Conservation (phyloP, 164 flowering plant genomes). For the Annona cherimola region DNA sequence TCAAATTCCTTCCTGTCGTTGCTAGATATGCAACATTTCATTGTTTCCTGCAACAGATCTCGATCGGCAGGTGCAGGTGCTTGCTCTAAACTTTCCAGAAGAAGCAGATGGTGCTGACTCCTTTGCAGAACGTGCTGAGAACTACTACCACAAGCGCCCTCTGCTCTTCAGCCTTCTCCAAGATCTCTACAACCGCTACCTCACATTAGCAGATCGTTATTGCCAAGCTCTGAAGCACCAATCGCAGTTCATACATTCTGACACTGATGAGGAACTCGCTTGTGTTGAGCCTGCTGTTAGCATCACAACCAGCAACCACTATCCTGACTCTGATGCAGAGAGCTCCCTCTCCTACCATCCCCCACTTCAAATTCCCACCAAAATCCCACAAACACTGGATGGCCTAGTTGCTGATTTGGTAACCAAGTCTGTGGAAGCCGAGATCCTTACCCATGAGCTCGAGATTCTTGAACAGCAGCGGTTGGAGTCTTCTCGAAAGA, state of each 20-base stretch:
- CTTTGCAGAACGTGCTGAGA: constrained; percentile 69
- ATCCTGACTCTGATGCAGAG: constrained; percentile 46
- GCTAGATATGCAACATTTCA: neutral
- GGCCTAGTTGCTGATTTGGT: constrained; percentile 42
- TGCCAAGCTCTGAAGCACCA: constrained; percentile 32
- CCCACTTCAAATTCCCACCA: constrained; percentile 5
- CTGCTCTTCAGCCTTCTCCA: constrained; percentile 59
- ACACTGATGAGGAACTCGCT: constrained; percentile 4
- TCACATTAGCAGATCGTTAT: constrained; percentile 59
- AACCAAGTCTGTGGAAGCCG: constrained; percentile 41
- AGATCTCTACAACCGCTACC: constrained; percentile 58
- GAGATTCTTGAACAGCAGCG: constrained; percentile 13
- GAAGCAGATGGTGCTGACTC: constrained; percentile 31
- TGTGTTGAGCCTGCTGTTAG: neutral
- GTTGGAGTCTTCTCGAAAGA: constrained; percentile 40
- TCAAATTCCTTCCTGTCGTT: neutral
- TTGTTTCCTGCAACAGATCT: constrained; percentile 25
- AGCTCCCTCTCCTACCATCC: constrained; percentile 57
- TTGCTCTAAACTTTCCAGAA: constrained; percentile 19
- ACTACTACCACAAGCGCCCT: constrained; percentile 72
- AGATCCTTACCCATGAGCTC: constrained; percentile 34
- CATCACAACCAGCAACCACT: neutral
- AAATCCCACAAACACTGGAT: constrained; percentile 12
- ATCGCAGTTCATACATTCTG: constrained; percentile 14
- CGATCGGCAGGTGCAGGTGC: constrained; percentile 46